Conservation (phyloP, 1,284 basidiomycete species). For the Pseudozyma sp. region DNA sequence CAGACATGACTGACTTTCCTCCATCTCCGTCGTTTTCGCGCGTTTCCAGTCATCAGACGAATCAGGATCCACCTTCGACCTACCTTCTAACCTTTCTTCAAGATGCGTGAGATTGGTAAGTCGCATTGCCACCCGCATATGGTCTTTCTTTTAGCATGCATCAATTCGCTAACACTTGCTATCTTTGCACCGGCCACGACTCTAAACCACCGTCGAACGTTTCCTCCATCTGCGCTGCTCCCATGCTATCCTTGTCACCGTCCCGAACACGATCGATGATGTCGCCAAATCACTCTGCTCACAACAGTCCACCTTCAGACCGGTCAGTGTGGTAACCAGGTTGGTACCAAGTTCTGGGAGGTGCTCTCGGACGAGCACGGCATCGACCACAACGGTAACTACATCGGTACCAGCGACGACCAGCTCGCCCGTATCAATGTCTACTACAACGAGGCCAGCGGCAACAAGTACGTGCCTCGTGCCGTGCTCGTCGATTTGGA, state of each 20-base stretch:
- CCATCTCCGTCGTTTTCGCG: background rate
- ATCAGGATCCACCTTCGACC: slow-evolving; percentile 22
- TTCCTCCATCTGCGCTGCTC: background rate
- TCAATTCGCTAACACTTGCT: slow-evolving; percentile 3
- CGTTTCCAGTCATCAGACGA: slow-evolving; percentile 20
- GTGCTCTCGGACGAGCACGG: slow-evolving; percentile 96
- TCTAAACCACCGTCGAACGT: background rate
- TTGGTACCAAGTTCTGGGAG: slow-evolving; percentile 95
- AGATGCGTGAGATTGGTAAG: slow-evolving; percentile 59
- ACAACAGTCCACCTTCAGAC: slow-evolving; percentile 68
- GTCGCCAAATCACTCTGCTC: background rate
- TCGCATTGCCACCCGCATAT: background rate
- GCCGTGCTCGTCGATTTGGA: slow-evolving; percentile 91
- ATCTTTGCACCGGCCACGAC: background rate
- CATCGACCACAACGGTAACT: slow-evolving; percentile 87
- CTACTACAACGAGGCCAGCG: slow-evolving; percentile 68
- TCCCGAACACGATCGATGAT: no score
- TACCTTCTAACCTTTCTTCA: slow-evolving; percentile 33
- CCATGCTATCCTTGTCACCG: no score
- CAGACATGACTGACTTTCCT: slow-evolving; percentile 6
- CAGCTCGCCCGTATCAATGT: slow-evolving; percentile 90
- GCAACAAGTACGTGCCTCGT: slow-evolving; percentile 88
- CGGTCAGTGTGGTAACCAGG: slow-evolving; percentile 69
- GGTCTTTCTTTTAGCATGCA: background rate
- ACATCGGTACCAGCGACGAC: slow-evolving; percentile 92